Percentiles rank a stretch among this genome's conserved stretches.
phyloP scores from a whole-genome alignment of 805 yeast species.

The Pichia thaimueangensis region DNA sequence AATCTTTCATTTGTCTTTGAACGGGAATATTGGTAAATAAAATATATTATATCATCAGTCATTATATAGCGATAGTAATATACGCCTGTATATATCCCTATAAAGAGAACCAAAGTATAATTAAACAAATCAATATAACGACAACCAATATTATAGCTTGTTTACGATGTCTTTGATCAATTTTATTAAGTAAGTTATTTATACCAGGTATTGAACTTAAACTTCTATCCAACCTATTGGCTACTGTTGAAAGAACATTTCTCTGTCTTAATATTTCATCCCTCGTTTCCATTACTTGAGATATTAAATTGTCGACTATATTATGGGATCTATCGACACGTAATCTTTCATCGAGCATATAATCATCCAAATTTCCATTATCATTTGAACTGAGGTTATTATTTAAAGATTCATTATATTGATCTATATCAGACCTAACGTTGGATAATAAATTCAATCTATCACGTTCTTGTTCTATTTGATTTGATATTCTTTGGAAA shows the following conservation, averaged over 20 bases:
- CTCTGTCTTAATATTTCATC: constrained; percentile 78
- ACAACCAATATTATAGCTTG: constrained; percentile 79
- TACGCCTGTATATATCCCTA: no score
- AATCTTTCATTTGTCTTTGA: no score
- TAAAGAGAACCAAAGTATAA: constrained; percentile 43
- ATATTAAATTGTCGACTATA: constrained; percentile 70
- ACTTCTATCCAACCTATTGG: constrained; percentile 52
- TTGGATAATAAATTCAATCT: constrained; percentile 65
- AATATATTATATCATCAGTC: no score
- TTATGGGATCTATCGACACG: constrained; percentile 68
- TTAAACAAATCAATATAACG: constrained; percentile 65
- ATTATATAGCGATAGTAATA: no score
- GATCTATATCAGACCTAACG: constrained; percentile 65
- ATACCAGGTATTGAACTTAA: constrained; percentile 77
- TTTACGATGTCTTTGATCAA: constrained; percentile 82
- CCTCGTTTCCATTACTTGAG: constrained; percentile 85
- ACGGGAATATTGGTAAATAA: no score
- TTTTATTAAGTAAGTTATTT: constrained; percentile 64
- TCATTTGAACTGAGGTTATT: constrained; percentile 4
- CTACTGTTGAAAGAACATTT: constrained; percentile 54
- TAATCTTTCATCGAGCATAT: constrained; percentile 69
- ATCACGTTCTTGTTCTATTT: constrained; percentile 60
- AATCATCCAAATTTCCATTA: constrained; percentile 26
- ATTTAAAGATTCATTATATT: constrained; percentile 42
- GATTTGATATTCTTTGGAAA: constrained; percentile 43